Evolutionary conservation across 2,329 filamentous ascomycete genomes (phyloP), one percentile per base, ranked within the genome.

Genomic region (Falciphora oryzae): DNA sequence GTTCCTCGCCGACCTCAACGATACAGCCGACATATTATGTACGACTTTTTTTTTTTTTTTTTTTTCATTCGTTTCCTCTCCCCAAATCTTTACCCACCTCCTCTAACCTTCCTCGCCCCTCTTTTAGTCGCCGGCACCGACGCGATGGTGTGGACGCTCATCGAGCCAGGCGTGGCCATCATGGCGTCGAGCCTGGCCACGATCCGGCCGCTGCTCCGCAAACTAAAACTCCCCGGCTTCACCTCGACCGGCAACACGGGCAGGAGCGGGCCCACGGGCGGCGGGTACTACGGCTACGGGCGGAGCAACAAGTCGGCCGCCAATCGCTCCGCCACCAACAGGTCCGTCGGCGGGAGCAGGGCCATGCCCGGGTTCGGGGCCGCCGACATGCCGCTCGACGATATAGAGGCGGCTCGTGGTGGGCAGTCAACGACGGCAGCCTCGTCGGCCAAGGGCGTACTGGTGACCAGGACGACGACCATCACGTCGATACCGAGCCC

Each of bases 121-220:
- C 1, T 44, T 11, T 53, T 59, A 83, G 81, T 77, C 70, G 76
- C 77, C 63, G 80, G 77, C 28, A 85, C 82, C 4, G 75, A 83
- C 66, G 78, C 82, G 50, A 82, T 83, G 78, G 76, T 85, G 8
- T 85, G 83, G 83, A 85, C 81, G 13, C 73, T 85, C n/a, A 75
- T 85, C 63, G 83, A 85, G 69, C 82, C 83, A 1, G 83, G 82
- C 7, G 78, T 85, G 28, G 83, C 82, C 65, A 85, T 85, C 59
- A 71, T 81, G 31, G 83, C 83, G 16, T 79, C 83, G 2, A 83
- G 81, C 66, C 74, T 85, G 14, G 81, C 81, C 28, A 85, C 83
- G 6, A 82, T 85, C 38, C 80, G 83, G 3, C 83, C 83, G 4
- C 76, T 85, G 0, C 77, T 85, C 50, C 80, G 82, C 50, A 73